Conservation (phyloP, 768 basidiomycete genomes). For the Lactarius vividus region DNA sequence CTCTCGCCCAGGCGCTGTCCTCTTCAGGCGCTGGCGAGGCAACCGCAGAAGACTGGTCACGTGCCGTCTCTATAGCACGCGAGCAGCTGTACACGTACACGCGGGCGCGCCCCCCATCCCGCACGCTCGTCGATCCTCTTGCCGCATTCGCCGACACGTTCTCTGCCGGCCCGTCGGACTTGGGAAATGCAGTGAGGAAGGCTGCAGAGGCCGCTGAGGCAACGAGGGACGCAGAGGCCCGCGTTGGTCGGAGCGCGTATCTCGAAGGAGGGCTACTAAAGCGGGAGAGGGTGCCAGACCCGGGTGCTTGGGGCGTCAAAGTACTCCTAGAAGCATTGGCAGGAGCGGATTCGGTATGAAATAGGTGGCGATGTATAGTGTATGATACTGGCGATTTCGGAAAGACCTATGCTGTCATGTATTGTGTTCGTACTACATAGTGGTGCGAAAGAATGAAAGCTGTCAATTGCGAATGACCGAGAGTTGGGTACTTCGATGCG, state of each 20-base stretch:
- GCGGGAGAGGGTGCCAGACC: constrained; percentile 68
- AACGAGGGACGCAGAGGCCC: constrained; percentile 76
- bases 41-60: constrained; percentile 57
- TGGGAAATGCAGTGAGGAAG: constrained; percentile 53
- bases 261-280: constrained; percentile 66
- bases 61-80: constrained; percentile 57
- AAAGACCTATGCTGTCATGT: no score
- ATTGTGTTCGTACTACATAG: no score
- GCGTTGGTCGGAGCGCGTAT: constrained; percentile 87
- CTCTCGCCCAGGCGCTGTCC: constrained; percentile 71
- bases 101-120: constrained; percentile 81
- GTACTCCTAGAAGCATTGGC: constrained; percentile 59
- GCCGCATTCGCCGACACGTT: constrained; percentile 66
- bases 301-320: constrained; percentile 90
- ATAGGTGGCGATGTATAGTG: background rate
- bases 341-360: background rate
- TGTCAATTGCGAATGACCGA: no score
- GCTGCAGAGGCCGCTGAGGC: constrained; percentile 66
- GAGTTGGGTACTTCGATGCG: no score
- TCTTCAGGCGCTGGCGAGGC: constrained; percentile 38
- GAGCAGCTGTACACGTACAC: constrained; percentile 76
- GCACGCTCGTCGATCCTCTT: constrained; percentile 92
- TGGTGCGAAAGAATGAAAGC: no score
- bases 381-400: background rate
- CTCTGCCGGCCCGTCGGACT: constrained; percentile 34